A percentile compares a stretch with the other conserved stretches of the same genome.
These are phyloP conservation scores for Arthrocladium fulminans DNA, from an alignment of 2,329 filamentous ascomycete species.

Conservation along the genomic window DNA sequence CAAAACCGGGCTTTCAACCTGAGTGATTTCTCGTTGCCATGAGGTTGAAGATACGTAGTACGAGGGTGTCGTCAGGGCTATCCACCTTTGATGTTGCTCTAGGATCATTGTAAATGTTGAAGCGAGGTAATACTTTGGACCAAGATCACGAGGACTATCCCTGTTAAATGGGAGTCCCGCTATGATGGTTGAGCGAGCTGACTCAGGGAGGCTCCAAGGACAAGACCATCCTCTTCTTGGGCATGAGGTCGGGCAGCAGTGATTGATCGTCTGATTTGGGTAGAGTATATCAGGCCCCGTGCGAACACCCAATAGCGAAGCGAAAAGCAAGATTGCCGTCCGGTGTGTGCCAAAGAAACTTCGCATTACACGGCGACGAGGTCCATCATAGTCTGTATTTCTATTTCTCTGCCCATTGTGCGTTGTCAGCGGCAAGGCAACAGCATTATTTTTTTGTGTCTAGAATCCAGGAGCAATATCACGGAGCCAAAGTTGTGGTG, in stretches of 20 bases:
- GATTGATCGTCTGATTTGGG: slow-evolving; percentile 1
- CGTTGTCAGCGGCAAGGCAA: background rate
- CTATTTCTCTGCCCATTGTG: background rate
- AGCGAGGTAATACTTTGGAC: background rate
- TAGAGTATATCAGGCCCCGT: background rate
- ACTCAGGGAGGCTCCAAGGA: background rate
- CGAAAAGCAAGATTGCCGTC: background rate
- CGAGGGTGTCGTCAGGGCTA: background rate
- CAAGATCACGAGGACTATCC: background rate
- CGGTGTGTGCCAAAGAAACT: background rate
- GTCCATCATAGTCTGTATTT: background rate
- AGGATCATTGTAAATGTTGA: background rate
- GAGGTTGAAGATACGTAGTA: background rate
- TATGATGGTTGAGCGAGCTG: background rate
- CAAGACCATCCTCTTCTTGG: background rate
- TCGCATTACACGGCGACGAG: background rate
- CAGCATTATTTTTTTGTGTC: background rate
- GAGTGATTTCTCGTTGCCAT: background rate
- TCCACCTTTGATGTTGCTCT: background rate
- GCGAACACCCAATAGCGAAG: background rate
- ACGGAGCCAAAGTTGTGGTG: background rate
- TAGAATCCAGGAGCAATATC: background rate
- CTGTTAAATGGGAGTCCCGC: background rate
- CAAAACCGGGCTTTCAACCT: background rate
- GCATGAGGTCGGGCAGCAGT: slow-evolving; percentile 2